Base-by-base conservation (phyloP, 139 green algal genomes). In the Closterium sp. region DNA sequence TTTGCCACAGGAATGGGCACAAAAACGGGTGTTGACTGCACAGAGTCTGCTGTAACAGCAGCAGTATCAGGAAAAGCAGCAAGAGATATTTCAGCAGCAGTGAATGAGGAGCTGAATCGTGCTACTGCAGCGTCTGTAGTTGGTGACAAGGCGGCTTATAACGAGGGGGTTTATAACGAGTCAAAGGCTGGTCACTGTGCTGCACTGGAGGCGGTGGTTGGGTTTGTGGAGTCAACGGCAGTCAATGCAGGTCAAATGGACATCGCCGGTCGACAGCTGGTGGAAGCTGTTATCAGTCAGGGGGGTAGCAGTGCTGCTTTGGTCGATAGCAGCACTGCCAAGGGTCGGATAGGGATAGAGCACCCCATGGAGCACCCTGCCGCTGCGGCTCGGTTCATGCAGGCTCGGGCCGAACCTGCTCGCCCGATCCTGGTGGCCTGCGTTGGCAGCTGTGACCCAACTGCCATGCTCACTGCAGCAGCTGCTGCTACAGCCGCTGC, bases 361-460 rank as follows among this genome's bases (percentile, higher is more conserved):
- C 30, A 86, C 23, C 84, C 84, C 84, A 33, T 86, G 84, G 84
- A 33, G 84, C 30, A 34, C 8, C 30, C 84, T 34, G 84, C 84
- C 23, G 84, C 84, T 34, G 84, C 84, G 31, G 84, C 84, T 34
- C 30, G 30, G 10, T 33, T 86, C 30, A 34, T 33, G 84, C 30
- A 33, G 84, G 84, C 84, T 34, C 30, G 84, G 31, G 84, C 84
- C 55, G 55, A 76, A 12, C 55, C 55, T 76, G 55, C 32, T 9
- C 86, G 31, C 35, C 86, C 86, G n/a, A 33, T 85, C 86, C 66
- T 89, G 86, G 35, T 89, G 55, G 86, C 66, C 86, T 89, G 86
- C 86, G 66, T 89, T 28, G 35, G 35, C 86, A 89, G 66, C 86
- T 89, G 32, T 12, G 32, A 89, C 66, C 86, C 86, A 35, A 89